phyloP scores from a whole-genome alignment of 176 grass and related monocot species.

The Carex littledalei region DNA sequence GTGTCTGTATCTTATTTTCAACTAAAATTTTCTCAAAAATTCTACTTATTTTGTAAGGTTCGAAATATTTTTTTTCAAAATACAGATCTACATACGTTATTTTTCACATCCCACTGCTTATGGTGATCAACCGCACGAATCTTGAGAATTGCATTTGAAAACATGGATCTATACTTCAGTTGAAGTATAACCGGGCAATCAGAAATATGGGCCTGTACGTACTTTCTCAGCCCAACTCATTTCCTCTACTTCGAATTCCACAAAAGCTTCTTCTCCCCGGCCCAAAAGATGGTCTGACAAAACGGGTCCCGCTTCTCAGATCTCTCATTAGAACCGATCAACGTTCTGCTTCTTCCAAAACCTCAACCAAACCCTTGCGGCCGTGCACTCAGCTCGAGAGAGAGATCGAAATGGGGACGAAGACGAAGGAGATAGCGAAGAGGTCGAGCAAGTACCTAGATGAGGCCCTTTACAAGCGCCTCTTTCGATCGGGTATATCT shows the following conservation, averaged over 20 bases:
- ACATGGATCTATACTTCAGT: no score
- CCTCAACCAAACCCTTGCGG: constrained; percentile 25
- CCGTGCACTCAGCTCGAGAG: neutral
- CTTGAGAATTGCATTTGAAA: no score
- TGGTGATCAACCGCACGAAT: no score
- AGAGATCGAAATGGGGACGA: constrained; percentile 43
- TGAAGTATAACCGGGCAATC: neutral
- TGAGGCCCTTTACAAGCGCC: constrained; percentile 59
- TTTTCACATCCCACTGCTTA: no score
- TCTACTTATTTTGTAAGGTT: no score
- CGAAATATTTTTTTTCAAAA: no score
- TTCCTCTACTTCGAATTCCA: neutral
- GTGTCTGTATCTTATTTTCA: no score
- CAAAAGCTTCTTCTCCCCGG: neutral
- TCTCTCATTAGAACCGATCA: neutral
- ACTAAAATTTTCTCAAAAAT: no score
- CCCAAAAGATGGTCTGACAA: neutral
- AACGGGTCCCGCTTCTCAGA: neutral
- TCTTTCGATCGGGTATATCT: constrained; percentile 60
- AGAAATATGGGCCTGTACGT: neutral
- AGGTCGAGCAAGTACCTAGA: constrained; percentile 74
- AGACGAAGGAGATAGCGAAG: constrained; percentile 61
- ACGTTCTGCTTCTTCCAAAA: neutral
- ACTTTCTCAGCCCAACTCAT: neutral
- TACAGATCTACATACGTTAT: no score